phyloP scores from a whole-genome alignment of 768 basidiomycete genomes.

The Phylloporus rhodoxanthus region DNA sequence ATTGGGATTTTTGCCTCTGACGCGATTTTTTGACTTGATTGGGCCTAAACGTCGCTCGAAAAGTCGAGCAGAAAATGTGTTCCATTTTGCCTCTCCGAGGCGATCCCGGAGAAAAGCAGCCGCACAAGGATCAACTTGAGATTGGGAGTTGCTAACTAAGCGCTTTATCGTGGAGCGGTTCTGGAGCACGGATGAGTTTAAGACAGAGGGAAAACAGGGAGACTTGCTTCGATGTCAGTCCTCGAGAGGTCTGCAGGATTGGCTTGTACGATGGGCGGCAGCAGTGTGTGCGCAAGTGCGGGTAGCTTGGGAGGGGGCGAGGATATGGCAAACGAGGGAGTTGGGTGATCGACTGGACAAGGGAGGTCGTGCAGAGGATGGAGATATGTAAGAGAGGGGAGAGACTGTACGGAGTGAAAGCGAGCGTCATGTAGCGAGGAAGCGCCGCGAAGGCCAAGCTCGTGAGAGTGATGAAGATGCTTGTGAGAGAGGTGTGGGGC shows the following conservation, averaged over 20 bases:
- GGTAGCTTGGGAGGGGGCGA: conserved; percentile 21
- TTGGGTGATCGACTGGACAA: conserved; percentile 13
- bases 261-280: conserved; percentile 32
- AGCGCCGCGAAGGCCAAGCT: conserved; percentile 14
- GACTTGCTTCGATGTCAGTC: conserved; percentile 23
- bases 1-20: conserved; percentile 25
- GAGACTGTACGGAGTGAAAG: conserved; percentile 24
- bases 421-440: conserved; percentile 23
- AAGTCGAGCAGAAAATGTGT: conserved; percentile 41
- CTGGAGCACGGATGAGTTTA: conserved; percentile 17
- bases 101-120: conserved; percentile 41
- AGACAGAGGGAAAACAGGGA: not conserved
- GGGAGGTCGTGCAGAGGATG: conserved; percentile 24
- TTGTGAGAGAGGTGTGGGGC: conserved; percentile 25
- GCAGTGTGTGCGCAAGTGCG: conserved; percentile 25
- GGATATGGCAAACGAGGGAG: conserved; percentile 14
- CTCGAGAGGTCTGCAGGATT: conserved; percentile 26
- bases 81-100: conserved; percentile 40
- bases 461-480: conserved; percentile 24
- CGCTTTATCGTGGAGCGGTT: conserved; percentile 27
- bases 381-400: conserved; percentile 22
- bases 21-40: conserved; percentile 34
- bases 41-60: conserved; percentile 42
- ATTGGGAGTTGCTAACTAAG: conserved; percentile 11
- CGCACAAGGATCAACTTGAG: conserved; percentile 39